Evolutionary conservation across 495 filamentous ascomycete species (phyloP).

Genomic region (Neurospora sp.): DNA sequence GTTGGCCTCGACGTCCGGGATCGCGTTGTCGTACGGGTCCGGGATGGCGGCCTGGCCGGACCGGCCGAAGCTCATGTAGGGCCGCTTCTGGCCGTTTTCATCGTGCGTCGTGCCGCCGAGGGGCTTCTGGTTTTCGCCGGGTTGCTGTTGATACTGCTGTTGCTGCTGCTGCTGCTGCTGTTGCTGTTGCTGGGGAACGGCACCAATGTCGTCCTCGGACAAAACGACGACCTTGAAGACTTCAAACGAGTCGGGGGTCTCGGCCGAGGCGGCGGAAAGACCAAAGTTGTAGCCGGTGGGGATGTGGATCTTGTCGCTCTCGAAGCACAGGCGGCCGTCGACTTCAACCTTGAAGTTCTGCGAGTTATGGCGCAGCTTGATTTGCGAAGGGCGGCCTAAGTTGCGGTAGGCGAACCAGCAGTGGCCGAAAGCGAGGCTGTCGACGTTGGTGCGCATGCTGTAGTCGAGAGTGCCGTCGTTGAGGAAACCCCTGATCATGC

Average conservation of each 20-base stretch:
- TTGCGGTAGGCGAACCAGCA: conserved; percentile 90
- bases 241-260: conserved; percentile 91
- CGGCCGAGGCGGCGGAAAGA: conserved; percentile 76
- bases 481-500: conserved; percentile 80
- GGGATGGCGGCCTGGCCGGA: conserved; percentile 15
- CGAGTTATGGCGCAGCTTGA: conserved; percentile 60
- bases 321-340: conserved; percentile 76
- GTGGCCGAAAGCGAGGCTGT: conserved; percentile 84
- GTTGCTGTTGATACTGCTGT: conserved; percentile 12
- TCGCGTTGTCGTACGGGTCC: conserved; percentile 31
- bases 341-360: conserved; percentile 65
- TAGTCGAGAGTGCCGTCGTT: conserved; percentile 85
- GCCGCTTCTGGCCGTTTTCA: neutral
- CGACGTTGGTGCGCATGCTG: conserved; percentile 65
- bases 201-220: conserved; percentile 27
- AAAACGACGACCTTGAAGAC: conserved; percentile 74
- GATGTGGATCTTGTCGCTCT: conserved; percentile 64
- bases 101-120: neutral
- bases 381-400: conserved; percentile 66
- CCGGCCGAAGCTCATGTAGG: conserved; percentile 12
- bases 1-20: conserved; percentile 37
- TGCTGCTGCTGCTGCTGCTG: conserved; percentile 23
- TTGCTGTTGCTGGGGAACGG: conserved; percentile 18
- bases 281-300: conserved; percentile 79
- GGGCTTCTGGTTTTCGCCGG: conserved; percentile 3